Percentiles rank a stretch among this genome's conserved stretches.
phyloP scores from a whole-genome alignment of 495 filamentous ascomycete genomes.

The Penicilliopsis zonata region DNA sequence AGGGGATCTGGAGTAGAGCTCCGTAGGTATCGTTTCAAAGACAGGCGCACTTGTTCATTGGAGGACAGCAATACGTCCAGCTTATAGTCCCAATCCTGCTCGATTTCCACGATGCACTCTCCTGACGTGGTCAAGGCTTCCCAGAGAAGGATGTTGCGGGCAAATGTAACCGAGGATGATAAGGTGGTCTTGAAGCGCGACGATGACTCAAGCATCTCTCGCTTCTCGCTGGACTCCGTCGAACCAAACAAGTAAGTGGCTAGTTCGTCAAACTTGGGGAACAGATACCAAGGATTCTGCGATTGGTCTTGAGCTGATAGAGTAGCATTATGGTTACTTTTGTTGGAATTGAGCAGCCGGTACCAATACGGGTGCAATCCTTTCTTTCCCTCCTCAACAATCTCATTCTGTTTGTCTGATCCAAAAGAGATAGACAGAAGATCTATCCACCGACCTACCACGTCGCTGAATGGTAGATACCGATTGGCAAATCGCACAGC shows the following conservation, averaged over 20 bases:
- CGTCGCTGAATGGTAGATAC: constrained; percentile 70
- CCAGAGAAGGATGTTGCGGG: constrained; percentile 60
- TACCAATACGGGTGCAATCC: constrained; percentile 79
- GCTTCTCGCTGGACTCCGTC: constrained; percentile 9
- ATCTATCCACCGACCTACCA: constrained; percentile 77
- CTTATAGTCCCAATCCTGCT: constrained; percentile 77
- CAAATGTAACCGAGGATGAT: constrained; percentile 55
- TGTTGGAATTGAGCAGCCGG: constrained; percentile 45
- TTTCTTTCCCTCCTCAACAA: constrained; percentile 80
- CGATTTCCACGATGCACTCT: constrained; percentile 37
- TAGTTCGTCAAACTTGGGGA: constrained; percentile 31
- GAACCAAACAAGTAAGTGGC: constrained; percentile 19
- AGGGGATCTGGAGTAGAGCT: constrained; percentile 17
- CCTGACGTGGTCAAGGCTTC: constrained; percentile 48
- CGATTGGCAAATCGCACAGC: constrained; percentile 84
- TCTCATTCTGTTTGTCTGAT: constrained; percentile 56
- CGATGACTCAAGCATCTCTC: constrained; percentile 8
- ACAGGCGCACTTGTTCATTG: constrained; percentile 45
- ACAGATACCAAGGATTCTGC: constrained; percentile 24
- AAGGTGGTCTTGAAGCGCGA: constrained; percentile 21
- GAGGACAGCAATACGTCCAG: constrained; percentile 57
- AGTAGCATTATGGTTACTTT: constrained; percentile 15
- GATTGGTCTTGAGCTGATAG: constrained; percentile 7
- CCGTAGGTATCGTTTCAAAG: constrained; percentile 41
- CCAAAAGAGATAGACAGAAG: constrained; percentile 61